phyloP scores from a whole-genome alignment of 768 basidiomycete species.

The Rubroboletus pulcherrimus region DNA sequence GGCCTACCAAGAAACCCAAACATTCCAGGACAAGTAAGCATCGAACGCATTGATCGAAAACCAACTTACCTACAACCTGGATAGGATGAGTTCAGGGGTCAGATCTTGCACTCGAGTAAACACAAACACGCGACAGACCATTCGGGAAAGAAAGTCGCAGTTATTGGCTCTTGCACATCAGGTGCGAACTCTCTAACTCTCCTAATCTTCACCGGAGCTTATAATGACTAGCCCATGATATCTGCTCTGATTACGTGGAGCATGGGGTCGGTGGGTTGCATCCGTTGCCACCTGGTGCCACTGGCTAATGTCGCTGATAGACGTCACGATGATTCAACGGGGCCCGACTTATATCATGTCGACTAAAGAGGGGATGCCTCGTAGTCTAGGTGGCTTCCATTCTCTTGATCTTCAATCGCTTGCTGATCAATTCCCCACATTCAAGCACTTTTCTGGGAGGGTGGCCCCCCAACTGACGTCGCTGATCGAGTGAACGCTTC shows the following conservation, averaged over 20 bases:
- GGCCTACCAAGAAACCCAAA: constrained; percentile 42
- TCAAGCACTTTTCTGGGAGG: constrained; percentile 41
- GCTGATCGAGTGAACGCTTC: constrained; percentile 53
- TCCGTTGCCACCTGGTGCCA: background rate
- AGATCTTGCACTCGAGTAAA: constrained; percentile 54
- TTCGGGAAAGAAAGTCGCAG: constrained; percentile 64
- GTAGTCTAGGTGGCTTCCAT: constrained; percentile 11
- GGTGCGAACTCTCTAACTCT: constrained; percentile 32
- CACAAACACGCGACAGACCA: constrained; percentile 56
- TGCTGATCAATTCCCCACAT: background rate
- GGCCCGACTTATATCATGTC: constrained; percentile 53
- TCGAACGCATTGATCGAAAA: background rate
- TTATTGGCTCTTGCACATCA: constrained; percentile 65
- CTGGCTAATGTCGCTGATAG: constrained; percentile 18
- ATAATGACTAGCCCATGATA: constrained; percentile 42
- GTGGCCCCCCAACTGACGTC: constrained; percentile 44
- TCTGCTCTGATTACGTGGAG: constrained; percentile 43
- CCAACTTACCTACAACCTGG: background rate
- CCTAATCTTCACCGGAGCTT: background rate
- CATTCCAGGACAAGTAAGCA: constrained; percentile 41
- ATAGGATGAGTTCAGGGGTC: constrained; percentile 59
- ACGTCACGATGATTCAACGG: constrained; percentile 49
- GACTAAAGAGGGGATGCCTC: constrained; percentile 37
- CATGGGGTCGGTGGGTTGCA: constrained; percentile 41
- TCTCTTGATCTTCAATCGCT: constrained; percentile 13